phyloP scores from a whole-genome alignment of 139 green algal species.

The Diplosphaera chodatii region DNA sequence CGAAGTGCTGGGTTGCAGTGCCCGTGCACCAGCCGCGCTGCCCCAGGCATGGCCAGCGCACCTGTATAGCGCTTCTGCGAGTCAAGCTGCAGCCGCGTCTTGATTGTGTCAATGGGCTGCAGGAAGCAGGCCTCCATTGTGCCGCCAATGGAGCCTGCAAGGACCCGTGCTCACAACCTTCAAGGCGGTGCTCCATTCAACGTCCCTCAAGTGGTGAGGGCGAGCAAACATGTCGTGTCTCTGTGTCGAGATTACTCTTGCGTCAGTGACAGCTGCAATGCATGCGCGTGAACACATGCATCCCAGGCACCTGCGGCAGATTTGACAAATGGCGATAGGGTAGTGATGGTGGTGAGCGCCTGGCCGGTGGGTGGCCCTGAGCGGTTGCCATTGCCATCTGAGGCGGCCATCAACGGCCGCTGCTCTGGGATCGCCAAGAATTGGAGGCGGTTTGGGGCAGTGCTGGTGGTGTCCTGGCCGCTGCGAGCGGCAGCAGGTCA shows the following conservation, averaged over 20 bases:
- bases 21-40: too few relatives aligned
- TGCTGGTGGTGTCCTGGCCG: too few relatives aligned
- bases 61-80: conserved; percentile 68
- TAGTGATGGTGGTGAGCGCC: neutral
- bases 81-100: conserved; percentile 92
- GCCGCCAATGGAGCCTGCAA: conserved; percentile 79
- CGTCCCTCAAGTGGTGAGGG: too few relatives aligned
- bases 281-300: neutral
- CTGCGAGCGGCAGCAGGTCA: too few relatives aligned
- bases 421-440: too few relatives aligned
- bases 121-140: conserved; percentile 81
- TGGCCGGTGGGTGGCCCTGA: neutral
- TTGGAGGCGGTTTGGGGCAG: too few relatives aligned
- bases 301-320: neutral
- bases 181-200: too few relatives aligned
- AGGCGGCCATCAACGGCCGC: neutral
- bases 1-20: too few relatives aligned
- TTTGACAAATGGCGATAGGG: neutral
- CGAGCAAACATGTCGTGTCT: too few relatives aligned
- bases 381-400: neutral
- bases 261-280: too few relatives aligned
- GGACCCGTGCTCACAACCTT: too few relatives aligned
- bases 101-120: conserved; percentile 92
- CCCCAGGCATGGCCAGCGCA: conserved; percentile 4
- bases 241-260: too few relatives aligned